phyloP scores from a whole-genome alignment of 768 basidiomycete species.

The Thelephora aurantiotincta region DNA sequence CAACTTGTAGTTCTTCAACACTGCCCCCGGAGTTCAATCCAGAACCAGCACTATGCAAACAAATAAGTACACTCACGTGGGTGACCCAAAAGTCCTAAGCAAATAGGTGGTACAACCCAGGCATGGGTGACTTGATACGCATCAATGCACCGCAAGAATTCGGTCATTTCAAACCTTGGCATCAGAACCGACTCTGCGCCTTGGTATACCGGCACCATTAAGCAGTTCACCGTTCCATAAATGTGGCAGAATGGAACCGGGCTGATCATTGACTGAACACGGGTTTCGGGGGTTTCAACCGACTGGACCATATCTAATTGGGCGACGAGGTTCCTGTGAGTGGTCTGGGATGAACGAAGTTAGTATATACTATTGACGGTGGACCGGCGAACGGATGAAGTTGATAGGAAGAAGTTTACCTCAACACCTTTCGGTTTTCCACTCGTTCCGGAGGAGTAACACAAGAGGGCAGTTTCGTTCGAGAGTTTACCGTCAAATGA shows the following conservation, averaged over 20 bases:
- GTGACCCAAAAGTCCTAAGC: conserved; percentile 60
- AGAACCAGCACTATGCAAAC: background rate
- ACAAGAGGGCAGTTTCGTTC: conserved; percentile 48
- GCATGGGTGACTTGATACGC: conserved; percentile 44
- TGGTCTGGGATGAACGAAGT: conserved; percentile 26
- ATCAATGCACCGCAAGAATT: conserved; percentile 52
- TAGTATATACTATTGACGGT: too few species aligned
- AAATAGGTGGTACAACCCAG: conserved; percentile 68
- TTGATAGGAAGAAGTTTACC: conserved; percentile 9
- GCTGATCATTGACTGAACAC: conserved; percentile 38
- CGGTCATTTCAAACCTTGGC: conserved; percentile 54
- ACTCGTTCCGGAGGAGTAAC: conserved; percentile 58
- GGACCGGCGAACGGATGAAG: too few species aligned
- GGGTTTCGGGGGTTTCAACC: conserved; percentile 12
- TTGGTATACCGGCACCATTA: conserved; percentile 38
- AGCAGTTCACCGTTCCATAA: conserved; percentile 35
- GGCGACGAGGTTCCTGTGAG: conserved; percentile 52
- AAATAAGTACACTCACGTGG: conserved; percentile 28
- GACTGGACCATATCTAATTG: conserved; percentile 35
- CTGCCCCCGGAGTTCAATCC: conserved; percentile 16
- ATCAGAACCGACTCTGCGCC: conserved; percentile 44
- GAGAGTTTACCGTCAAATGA: conserved; percentile 36
- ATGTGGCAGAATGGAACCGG: conserved; percentile 49
- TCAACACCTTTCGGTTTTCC: conserved; percentile 67
- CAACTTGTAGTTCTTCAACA: conserved; percentile 53